Conservation (phyloP, 1,284 basidiomycete species). For the Trichosporon ovoides region DNA sequence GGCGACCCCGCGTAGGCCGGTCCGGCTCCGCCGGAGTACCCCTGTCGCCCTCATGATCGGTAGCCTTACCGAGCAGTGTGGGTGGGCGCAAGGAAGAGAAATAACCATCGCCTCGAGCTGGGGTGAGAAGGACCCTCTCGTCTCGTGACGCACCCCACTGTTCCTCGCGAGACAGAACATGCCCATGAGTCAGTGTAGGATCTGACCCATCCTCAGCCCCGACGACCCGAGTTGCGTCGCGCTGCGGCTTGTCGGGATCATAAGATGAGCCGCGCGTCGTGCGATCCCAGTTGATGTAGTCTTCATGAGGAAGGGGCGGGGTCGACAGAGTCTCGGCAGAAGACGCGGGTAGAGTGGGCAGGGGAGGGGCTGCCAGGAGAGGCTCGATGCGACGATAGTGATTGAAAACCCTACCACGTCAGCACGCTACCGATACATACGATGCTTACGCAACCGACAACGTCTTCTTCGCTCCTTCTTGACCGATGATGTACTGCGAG, state of each 20-base stretch:
- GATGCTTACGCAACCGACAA: constrained; percentile 75
- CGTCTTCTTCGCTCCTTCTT: constrained; percentile 85
- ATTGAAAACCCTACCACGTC: constrained; percentile 70
- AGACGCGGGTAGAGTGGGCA: constrained; percentile 48
- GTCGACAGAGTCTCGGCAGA: constrained; percentile 20
- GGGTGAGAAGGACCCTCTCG: neutral
- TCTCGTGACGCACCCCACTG: constrained; percentile 35
- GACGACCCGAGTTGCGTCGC: constrained; percentile 28
- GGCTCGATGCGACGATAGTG: constrained; percentile 68
- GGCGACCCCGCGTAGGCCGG: neutral
- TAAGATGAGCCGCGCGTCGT: constrained; percentile 15
- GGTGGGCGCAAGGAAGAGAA: constrained; percentile 49
- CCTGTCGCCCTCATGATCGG: neutral
- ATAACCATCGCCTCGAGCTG: constrained; percentile 40
- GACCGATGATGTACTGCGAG: constrained; percentile 85
- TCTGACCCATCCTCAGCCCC: constrained; percentile 33
- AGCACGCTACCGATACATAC: neutral
- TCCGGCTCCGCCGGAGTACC: neutral
- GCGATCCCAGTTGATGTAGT: constrained; percentile 22
- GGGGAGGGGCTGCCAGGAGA: constrained; percentile 48
- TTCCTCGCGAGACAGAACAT: constrained; percentile 31
- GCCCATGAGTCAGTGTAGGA: constrained; percentile 38
- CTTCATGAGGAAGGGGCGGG: constrained; percentile 4
- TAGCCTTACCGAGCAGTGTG: constrained; percentile 38
- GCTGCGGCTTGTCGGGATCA: constrained; percentile 16